Evolutionary conservation across 495 filamentous ascomycete genomes (phyloP).

Genomic region (Penicillium samsonianum): DNA sequence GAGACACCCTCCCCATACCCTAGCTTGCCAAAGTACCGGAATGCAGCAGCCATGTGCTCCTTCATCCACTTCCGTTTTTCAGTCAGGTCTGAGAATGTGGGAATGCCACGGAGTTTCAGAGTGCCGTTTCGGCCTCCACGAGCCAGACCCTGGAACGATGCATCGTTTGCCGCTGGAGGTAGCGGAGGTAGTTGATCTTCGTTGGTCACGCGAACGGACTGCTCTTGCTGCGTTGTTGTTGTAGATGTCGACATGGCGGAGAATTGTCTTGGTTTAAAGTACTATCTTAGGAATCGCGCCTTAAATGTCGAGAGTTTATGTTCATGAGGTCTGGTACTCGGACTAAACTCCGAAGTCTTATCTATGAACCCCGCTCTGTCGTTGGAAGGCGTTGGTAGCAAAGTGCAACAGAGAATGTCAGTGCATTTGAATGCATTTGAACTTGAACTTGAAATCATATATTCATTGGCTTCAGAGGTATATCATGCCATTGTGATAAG

Average conservation of each 20-base stretch:
- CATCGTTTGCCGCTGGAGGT: slow-evolving; percentile 27
- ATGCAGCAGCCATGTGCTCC: slow-evolving; percentile 72
- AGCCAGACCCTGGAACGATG: slow-evolving; percentile 42
- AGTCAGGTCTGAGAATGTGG: slow-evolving; percentile 58
- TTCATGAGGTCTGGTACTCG: not conserved
- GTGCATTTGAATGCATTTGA: not conserved
- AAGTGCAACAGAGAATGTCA: not conserved
- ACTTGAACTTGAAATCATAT: not conserved
- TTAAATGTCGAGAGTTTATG: not conserved
- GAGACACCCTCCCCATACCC: slow-evolving; percentile 73
- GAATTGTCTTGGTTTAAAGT: not conserved
- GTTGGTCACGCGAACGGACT: slow-evolving; percentile 24
- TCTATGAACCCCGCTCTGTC: slow-evolving; percentile 22
- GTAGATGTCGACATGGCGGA: slow-evolving; percentile 28
- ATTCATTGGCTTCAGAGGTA: not conserved
- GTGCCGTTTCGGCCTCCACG: slow-evolving; percentile 43
- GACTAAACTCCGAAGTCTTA: slow-evolving; percentile 16
- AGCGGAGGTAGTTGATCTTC: slow-evolving; percentile 27
- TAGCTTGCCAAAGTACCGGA: slow-evolving; percentile 66
- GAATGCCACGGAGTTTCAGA: slow-evolving; percentile 55
- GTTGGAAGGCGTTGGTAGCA: slow-evolving; percentile 17
- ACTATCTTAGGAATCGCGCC: not conserved
- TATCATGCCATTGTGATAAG: not conserved
- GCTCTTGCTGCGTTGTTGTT: slow-evolving; percentile 19
- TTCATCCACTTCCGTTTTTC: slow-evolving; percentile 68